Percentiles rank a stretch among this genome's conserved stretches.
These are phyloP conservation scores for Juncus inflexus DNA, from an alignment of 176 grass and related monocot species.

Conservation along the genomic window DNA sequence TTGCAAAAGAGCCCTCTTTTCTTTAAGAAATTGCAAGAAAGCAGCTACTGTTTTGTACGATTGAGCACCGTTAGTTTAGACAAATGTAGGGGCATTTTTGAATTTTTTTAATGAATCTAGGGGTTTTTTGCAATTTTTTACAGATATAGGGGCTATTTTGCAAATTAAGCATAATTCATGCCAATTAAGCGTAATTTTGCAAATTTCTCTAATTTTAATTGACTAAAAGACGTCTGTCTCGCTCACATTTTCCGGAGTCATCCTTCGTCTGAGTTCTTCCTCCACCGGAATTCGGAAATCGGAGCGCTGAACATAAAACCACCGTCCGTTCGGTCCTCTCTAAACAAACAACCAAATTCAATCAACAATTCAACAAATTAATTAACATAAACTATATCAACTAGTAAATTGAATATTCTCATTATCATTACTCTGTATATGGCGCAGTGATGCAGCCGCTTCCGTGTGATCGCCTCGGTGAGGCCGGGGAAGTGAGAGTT, in stretches of 20 bases:
- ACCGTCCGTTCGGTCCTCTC: constrained; percentile 57
- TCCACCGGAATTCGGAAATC: constrained; percentile 87
- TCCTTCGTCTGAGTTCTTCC: constrained; percentile 78
- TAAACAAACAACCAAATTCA: constrained; percentile 36
- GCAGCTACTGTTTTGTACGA: too few species aligned
- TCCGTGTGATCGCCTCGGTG: constrained; percentile 69
- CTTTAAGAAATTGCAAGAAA: too few species aligned
- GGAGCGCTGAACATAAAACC: constrained; percentile 54
- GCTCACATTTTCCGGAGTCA: constrained; percentile 87
- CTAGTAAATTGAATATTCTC: background rate
- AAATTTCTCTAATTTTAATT: too few species aligned
- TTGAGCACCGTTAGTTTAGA: too few species aligned
- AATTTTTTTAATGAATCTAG: too few species aligned
- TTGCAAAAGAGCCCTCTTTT: too few species aligned
- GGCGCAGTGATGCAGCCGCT: constrained; percentile 82
- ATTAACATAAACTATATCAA: constrained; percentile 3
- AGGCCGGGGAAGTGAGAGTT: constrained; percentile 61
- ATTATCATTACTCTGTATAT: constrained; percentile 7
- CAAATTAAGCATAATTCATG: too few species aligned
- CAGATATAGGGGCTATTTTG: too few species aligned
- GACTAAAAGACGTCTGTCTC: background rate
- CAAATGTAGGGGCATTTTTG: too few species aligned
- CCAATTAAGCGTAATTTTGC: too few species aligned
- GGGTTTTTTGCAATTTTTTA: too few species aligned
- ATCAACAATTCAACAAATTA: constrained; percentile 24